Evolutionary conservation across 2,329 filamentous ascomycete genomes (phyloP), one percentile per base, ranked within the genome.

Genomic region (Sordariomycetes sp.): DNA sequence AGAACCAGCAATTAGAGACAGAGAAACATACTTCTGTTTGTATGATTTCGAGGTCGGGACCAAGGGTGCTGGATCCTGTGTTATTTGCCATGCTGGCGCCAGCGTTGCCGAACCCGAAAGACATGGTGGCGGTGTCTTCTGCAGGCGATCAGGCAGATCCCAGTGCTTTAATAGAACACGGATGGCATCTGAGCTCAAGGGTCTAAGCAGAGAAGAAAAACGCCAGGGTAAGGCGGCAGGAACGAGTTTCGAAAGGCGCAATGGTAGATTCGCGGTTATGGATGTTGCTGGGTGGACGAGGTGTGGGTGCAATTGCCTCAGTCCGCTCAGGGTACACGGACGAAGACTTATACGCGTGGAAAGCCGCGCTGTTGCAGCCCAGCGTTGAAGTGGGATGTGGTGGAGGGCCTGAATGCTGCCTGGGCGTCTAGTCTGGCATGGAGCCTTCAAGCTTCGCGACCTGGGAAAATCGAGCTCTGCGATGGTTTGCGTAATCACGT

Each of bases 41-140:
- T 64, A 96, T 88, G 63, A 91, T 86, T 64, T 85, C 79, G 58
- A 96, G 78, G 66, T 90, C 85, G 55, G 82, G 78, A 50, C 88
- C 89, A 68, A 72, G 65, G 54, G 65, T 70, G 59, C 69, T 76
- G 61, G 70, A 69, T 60, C 70, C 73, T 60, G 73, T 65, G 61
- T 66, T 69, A 60, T 72, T 73, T 61, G 72, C 69, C 68, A 74
- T 70, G 68, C 70, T 70, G 63, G 72, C 75, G 58, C 70, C 72
- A 58, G 76, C 70, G 65, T 72, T 79, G 61, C 71, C 74, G 69
- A 86, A 86, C 69, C 79, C 76, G 71, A 88, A 88, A 59, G 85
- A 82, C 86, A 90, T 86, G 63, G 32, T 55, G 35, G 48, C 22
- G 14, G 6, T 48, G 40, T 3, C 37, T 16, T 55, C 25, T 25